A percentile compares a stretch with the other conserved stretches of the same genome.
phyloP scores from a whole-genome alignment of 441 rosid genomes.

The Pelargonium myrrhifolium region DNA sequence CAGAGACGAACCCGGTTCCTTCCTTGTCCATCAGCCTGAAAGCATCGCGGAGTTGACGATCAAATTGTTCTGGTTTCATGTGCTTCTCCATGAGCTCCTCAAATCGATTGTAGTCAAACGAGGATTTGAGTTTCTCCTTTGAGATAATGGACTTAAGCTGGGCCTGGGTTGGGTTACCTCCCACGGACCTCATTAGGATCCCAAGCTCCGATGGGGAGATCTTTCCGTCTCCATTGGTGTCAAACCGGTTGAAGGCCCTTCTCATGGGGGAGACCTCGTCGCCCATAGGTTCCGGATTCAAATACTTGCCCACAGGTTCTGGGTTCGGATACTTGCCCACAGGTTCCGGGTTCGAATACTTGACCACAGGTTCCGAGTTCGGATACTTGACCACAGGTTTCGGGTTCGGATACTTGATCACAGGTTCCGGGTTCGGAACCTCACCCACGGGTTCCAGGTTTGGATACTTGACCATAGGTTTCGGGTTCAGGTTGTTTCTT shows the following conservation, averaged over 20 bases:
- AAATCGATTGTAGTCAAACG: constrained; percentile 74
- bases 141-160: constrained; percentile 65
- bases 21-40: constrained; percentile 86
- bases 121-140: constrained; percentile 54
- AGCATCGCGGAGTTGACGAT: constrained; percentile 85
- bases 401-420: no score
- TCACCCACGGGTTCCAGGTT: no score
- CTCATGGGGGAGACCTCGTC: no score
- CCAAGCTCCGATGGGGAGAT: constrained; percentile 86
- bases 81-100: constrained; percentile 81
- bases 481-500: no score
- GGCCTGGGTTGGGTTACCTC: constrained; percentile 88
- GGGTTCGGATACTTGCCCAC: constrained; percentile 9
- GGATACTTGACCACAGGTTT: no score
- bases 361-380: no score
- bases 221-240: constrained; percentile 78
- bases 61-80: constrained; percentile 80
- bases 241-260: constrained; percentile 87
- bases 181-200: constrained; percentile 88
- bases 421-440: background rate
- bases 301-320: constrained; percentile 55
- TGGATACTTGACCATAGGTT: no score
- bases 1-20: constrained; percentile 64
- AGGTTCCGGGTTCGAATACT: no score
- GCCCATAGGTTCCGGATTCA: no score